Percentiles rank a stretch among this genome's conserved stretches.
These are phyloP conservation scores for Cornus florida DNA, from an alignment of 148 eudicot genomes.

Conservation along the genomic window DNA sequence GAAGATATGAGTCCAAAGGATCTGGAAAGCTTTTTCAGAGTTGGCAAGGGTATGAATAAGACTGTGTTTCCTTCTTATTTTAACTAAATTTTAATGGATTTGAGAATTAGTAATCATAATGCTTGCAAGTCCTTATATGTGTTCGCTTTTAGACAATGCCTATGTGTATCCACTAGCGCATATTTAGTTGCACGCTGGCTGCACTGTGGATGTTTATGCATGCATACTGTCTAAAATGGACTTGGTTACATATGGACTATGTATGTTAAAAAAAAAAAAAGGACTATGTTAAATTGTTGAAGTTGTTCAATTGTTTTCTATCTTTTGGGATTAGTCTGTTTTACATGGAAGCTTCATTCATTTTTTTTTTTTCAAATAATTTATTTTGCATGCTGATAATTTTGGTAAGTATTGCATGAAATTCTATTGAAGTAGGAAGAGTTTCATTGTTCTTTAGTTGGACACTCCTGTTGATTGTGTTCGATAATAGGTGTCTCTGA, in stretches of 20 bases:
- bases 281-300: neutral
- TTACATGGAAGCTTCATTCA: neutral
- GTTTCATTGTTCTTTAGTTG: neutral
- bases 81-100: neutral
- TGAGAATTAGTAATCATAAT: slow-evolving; percentile 4
- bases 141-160: neutral
- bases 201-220: neutral
- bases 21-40: slow-evolving; percentile 40
- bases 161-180: neutral
- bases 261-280: neutral
- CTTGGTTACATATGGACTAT: neutral
- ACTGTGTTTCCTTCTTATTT: slow-evolving; percentile 8
- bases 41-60: slow-evolving; percentile 55
- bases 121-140: neutral
- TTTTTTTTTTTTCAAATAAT: neutral
- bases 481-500: too few species aligned
- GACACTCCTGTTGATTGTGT: neutral
- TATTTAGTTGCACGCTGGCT: neutral
- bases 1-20: slow-evolving; percentile 62
- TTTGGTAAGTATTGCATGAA: neutral
- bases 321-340: neutral
- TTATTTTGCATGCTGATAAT: neutral
- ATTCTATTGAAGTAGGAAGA: neutral
- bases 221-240: neutral
- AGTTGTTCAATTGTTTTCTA: neutral